phyloP scores from a whole-genome alignment of 306 rosid genomes.

The Cucumis hystrix region DNA sequence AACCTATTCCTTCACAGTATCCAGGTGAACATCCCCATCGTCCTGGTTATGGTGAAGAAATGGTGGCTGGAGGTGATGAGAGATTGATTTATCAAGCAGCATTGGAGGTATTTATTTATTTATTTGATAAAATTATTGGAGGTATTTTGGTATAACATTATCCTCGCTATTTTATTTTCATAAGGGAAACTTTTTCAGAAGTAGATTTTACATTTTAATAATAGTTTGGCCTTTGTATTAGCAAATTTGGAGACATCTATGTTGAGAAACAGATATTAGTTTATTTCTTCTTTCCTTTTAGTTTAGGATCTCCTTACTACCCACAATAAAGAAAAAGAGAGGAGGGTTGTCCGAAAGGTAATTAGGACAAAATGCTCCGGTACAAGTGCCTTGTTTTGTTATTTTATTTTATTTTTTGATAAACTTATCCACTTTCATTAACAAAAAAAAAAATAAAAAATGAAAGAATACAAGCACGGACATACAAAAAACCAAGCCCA shows the following conservation, averaged over 20 bases:
- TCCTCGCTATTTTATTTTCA: not conserved
- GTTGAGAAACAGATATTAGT: not conserved
- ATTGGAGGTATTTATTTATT: conserved; percentile 39
- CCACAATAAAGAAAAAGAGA: not conserved
- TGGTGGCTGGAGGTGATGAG: conserved; percentile 55
- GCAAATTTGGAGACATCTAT: not conserved
- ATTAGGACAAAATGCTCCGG: not conserved
- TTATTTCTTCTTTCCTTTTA: not conserved
- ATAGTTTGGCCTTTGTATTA: not conserved
- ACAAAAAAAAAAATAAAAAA: no score
- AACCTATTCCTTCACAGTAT: conserved; percentile 33
- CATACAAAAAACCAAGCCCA: no score
- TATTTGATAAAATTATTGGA: conserved; percentile 25
- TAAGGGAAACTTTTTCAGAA: not conserved
- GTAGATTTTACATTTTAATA: not conserved
- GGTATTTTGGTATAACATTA: conserved; percentile 25
- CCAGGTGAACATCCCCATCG: conserved; percentile 47
- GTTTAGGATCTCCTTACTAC: not conserved
- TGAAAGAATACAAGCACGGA: no score
- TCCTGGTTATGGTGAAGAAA: conserved; percentile 51
- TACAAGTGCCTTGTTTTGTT: not conserved
- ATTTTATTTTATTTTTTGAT: not conserved
- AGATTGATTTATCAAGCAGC: conserved; percentile 87
- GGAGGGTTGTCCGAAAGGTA: not conserved
- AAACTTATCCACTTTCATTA: no score